A percentile compares a stretch with the other conserved stretches of the same genome.
phyloP scores from a whole-genome alignment of 192 early-diverging fungal species.

The Coemansia biformis region DNA sequence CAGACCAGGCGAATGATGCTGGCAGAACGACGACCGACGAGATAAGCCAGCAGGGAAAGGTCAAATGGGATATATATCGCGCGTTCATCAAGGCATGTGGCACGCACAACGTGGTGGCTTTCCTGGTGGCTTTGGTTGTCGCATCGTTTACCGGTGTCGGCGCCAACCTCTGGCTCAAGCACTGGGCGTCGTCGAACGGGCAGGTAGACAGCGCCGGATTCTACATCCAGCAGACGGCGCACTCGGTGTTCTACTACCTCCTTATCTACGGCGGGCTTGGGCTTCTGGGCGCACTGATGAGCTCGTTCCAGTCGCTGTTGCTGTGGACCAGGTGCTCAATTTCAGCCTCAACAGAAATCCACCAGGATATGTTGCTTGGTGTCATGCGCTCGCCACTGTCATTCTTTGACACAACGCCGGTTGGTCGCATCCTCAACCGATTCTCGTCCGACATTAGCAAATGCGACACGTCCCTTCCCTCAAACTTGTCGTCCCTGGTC shows the following conservation, averaged over 20 bases:
- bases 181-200: conserved; percentile 63
- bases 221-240: not conserved
- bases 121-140: conserved; percentile 55
- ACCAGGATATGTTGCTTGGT: conserved; percentile 60
- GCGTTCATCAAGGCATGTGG: conserved; percentile 77
- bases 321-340: conserved; percentile 85
- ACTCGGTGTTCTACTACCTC: conserved; percentile 61
- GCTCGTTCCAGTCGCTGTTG: conserved; percentile 71
- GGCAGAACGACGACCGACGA: conserved; percentile 63
- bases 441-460: conserved; percentile 63
- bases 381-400: conserved; percentile 68
- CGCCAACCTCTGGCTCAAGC: conserved; percentile 66
- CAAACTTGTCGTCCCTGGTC: conserved; percentile 57
- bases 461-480: conserved; percentile 57
- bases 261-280: conserved; percentile 79
- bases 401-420: conserved; percentile 75
- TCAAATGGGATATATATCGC: conserved; percentile 70
- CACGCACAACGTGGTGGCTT: conserved; percentile 52
- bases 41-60: conserved; percentile 76
- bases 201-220: conserved; percentile 11
- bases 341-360: conserved; percentile 54
- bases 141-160: conserved; percentile 55
- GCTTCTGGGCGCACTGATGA: conserved; percentile 60
- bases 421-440: conserved; percentile 73
- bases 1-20: not conserved